Base-by-base conservation (phyloP, 768 basidiomycete genomes). In the Rhizopogon vulgaris region DNA sequence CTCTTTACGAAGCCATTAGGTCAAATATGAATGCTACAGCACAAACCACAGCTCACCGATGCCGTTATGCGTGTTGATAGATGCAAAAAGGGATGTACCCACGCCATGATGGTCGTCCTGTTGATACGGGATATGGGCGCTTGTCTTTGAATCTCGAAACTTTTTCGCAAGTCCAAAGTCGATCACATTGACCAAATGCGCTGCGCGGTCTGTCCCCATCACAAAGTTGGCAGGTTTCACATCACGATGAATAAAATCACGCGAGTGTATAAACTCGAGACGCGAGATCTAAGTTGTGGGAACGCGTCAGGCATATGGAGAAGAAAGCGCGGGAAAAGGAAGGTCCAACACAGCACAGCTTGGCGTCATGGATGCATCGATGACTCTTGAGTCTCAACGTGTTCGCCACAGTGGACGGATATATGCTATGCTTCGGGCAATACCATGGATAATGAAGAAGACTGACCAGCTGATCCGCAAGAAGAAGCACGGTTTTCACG, bases 181-280 rank as follows among this genome's bases (percentile, higher is more conserved):
- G 59, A 90, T 90, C 58, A 99, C 89, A 68, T 98, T 95, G 65
- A 99, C 94, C 61, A 84, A 71, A 60, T 78, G 77, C 0, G 78
- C 63, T 67, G 79, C 73, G 56, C 82, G 84, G 56, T 83, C 83
- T 41, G 83, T 79, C 56, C 92, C 90, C 91, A 98, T 97, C 55
- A 99, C 86, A 66, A 99, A 99, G 72, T 99, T 98, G 62, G 95
- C 95, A 36, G 95, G 95, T 69, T 98, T 99, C 70, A 99, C 88
- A 66, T 98, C 95, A 58, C 95, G 89, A 68, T 98, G 95, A 38
- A 96, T 84, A 59, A 95, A 87, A 62, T 91, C 90, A 63, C 91
- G 87, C 1, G 89, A 90, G 71, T 99, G 95, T 58, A 97, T 93
- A 69, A 93, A 98, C 69, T 96, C 91, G 63, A 97, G 86, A 43